Evolutionary conservation across 306 rosid genomes (phyloP), one percentile per base, ranked within the genome.

Genomic region (Acacia acuminata): DNA sequence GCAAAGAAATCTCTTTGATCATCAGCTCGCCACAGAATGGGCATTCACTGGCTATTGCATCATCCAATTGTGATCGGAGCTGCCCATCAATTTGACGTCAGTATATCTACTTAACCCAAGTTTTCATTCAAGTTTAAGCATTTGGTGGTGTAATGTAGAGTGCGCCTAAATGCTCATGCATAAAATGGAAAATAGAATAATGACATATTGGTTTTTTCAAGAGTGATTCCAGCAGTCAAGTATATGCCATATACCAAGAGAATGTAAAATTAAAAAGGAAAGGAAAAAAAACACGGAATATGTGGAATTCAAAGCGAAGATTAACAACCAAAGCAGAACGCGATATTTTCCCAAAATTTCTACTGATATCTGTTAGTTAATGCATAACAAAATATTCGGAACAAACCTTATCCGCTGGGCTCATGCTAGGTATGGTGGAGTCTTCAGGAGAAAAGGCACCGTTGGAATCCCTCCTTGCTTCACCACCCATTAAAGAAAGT

Each of bases 41-140:
- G 88, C 99, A 96, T 83, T 93, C 98, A 70, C 96, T 90, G 4
- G 99, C 99, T 83, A 94, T 86, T 51, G 97, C 96, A 79, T 96
- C 99, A 42, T 96, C 99, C 88, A 96, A 77, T 89, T 96, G 98
- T 15, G 94, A 89, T 44, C 98, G 98, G 30, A 94, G 97, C 96
- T 96, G 96, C 79, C 47, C 78, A 79, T 72, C 69, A 80, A 71
- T 71, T 75, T 78, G 19, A 79, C 53, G 81, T 34, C 32, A 75
- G 65, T 7, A 53, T 10, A 65, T 77, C 10, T 27, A 75, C 30
- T 64, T 76, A 76, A 34, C 32, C 45, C 25, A 78, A 73, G 58
- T 19, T 47, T 61, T 22, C 78, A 80, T 60, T 4, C 43, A 67
- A 45, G 51, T 56, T 51, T 19, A 47, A 34, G 50, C 84, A 76